These are phyloP conservation scores for Dioscorea cayenensis DNA, from an alignment of 116 monocot species.

Conservation along the genomic window DNA sequence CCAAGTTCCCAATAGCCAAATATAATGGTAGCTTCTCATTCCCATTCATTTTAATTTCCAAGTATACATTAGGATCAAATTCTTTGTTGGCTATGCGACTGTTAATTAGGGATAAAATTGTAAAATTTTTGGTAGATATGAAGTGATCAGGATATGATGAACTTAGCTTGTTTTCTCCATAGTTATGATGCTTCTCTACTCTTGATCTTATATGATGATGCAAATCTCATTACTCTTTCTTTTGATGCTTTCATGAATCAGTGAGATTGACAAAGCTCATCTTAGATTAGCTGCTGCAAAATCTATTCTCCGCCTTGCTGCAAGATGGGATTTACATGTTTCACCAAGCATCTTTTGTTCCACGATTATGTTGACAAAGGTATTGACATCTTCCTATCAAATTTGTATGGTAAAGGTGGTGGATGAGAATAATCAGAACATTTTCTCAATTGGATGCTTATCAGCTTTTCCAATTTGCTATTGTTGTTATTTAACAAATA, in stretches of 20 bases:
- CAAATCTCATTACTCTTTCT: background rate
- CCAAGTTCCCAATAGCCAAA: too few species aligned
- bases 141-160: too few species aligned
- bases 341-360: conserved; percentile 57
- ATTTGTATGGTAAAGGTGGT: background rate
- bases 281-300: conserved; percentile 71
- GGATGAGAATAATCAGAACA: background rate
- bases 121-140: too few species aligned
- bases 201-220: background rate
- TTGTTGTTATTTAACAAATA: too few species aligned
- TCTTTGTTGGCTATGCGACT: too few species aligned
- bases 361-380: conserved; percentile 47
- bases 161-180: too few species aligned
- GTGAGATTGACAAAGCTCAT: conserved; percentile 48
- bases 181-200: background rate
- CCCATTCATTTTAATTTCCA: too few species aligned
- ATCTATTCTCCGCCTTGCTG: conserved; percentile 60
- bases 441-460: background rate
- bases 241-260: conserved; percentile 22
- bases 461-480: too few species aligned
- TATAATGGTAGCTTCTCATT: too few species aligned
- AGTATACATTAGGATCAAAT: too few species aligned
- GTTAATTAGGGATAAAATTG: too few species aligned
- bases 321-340: conserved; percentile 78
- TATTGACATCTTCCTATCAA: conserved; percentile 16